Percentiles rank a stretch among this genome's conserved stretches.
phyloP scores from a whole-genome alignment of 148 eudicot genomes.

The Spergularia bocconei region DNA sequence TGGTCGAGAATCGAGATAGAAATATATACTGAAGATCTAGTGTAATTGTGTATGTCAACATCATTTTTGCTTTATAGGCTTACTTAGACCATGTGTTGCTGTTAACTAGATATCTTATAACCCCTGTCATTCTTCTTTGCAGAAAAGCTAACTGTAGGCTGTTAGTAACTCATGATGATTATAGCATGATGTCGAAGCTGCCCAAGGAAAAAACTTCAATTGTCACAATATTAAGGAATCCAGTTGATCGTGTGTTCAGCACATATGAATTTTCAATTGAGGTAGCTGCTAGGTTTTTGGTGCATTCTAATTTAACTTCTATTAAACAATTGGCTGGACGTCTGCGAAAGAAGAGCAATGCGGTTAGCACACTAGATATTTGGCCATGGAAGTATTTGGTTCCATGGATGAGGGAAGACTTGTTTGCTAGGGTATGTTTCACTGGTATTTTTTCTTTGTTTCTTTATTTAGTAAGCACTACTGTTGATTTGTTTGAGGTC shows the following conservation, averaged over 20 bases:
- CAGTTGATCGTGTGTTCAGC: conserved; percentile 91
- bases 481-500: background rate
- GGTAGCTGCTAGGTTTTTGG: conserved; percentile 90
- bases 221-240: conserved; percentile 84
- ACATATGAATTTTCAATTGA: conserved; percentile 90
- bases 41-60: no score
- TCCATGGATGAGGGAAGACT: conserved; percentile 99
- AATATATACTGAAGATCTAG: no score
- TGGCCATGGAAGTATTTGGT: conserved; percentile 99
- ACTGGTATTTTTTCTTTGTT: background rate
- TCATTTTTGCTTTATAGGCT: no score
- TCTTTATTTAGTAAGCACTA: background rate
- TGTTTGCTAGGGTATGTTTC: conserved; percentile 78
- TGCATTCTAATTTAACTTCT: conserved; percentile 87
- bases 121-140: conserved; percentile 26
- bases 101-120: background rate
- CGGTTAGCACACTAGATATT: conserved; percentile 77
- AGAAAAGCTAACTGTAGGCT: conserved; percentile 81
- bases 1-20: no score
- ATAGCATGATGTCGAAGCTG: conserved; percentile 86
- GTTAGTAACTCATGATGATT: conserved; percentile 90
- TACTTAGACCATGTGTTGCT: no score
- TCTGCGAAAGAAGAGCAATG: conserved; percentile 47
- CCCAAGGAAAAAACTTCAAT: conserved; percentile 80
- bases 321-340: conserved; percentile 48